Base-by-base conservation (phyloP, 768 basidiomycete species). In the Amanita pseudoporphyria region DNA sequence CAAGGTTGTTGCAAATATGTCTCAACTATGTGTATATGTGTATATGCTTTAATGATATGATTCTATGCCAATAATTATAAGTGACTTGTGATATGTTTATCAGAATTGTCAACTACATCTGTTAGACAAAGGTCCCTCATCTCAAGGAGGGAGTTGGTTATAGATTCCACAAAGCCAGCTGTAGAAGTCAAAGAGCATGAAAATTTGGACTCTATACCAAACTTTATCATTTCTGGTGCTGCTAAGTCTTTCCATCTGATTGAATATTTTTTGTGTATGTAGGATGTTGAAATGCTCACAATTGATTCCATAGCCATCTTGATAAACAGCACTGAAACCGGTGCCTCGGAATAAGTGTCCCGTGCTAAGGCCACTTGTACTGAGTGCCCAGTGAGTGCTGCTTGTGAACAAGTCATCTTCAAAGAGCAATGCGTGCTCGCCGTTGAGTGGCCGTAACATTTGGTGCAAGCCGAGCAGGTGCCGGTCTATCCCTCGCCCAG, bases 241-340 rank as follows among this genome's bases (percentile, higher is more conserved):
- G 87, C 77, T 51, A 95, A 76, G 64, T 96, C 94, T 95, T 28
- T 35, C 12, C 45, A 22, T 26, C 36, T 10, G 19, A 22, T 35
- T 54, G 22, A 13, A 48, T 19, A 39, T 9, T 45, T 22, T 7
- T 28, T 19, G 13, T 33, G 30, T 28, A 10, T 26, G 18, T 2
- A 35, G 7, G 41, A 42, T 18, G 41, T 37, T 31, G 19, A 33
- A 84, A 57, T 60, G 91, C 86, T 58, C 61, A 92, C 92, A 97
- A 62, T 90, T 95, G 57, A 96, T 85, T 1, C 94, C 93, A 69
- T 94, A 95, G 7, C 94, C 94, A 68, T 94, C 84, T 35, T 78
- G 72, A 66, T 82, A 92, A 9, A 71, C 66, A 2, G 91, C 68
- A 3, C 94, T 93, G 64, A 96, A 96, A 3, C 93, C 93, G 6